Conservation (phyloP, 306 rosid species). For the Pyrus betulifolia region DNA sequence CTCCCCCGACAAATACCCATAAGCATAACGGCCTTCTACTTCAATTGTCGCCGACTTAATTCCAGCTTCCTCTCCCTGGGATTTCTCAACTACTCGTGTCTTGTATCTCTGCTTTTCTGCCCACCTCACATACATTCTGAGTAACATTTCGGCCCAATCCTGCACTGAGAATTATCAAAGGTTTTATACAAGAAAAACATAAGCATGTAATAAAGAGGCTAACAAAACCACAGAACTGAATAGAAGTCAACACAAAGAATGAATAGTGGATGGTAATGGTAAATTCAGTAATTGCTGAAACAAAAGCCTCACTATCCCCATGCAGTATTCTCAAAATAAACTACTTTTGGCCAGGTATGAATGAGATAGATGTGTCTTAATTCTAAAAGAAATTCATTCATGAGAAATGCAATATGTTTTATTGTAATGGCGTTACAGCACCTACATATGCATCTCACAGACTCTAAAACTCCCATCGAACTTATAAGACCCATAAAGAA, state of each 20-base stretch:
- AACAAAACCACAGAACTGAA: neutral
- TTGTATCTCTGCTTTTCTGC: conserved; percentile 88
- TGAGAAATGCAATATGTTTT: neutral
- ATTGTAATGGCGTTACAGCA: neutral
- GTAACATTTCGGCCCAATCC: conserved; percentile 99
- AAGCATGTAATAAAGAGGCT: neutral
- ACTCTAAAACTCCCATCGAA: neutral
- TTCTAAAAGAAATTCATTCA: neutral
- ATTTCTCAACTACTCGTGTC: conserved; percentile 82
- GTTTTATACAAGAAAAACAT: conserved; percentile 24
- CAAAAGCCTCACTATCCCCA: neutral
- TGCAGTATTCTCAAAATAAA: neutral
- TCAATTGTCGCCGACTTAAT: conserved; percentile 89
- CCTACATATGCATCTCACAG: neutral
- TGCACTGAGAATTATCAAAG: conserved; percentile 67
- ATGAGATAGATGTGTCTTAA: neutral
- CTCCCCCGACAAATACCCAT: conserved; percentile 93
- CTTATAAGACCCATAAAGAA: conserved; percentile 3
- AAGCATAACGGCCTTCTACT: conserved; percentile 94
- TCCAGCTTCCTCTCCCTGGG: conserved; percentile 95
- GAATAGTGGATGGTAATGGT: neutral
- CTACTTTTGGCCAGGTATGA: neutral
- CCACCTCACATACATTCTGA: conserved; percentile 96
- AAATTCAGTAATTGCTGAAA: neutral
- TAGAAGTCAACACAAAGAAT: neutral